Percentiles rank a stretch among this genome's conserved stretches.
Evolutionary conservation across 441 rosid genomes (phyloP).

Genomic region (Croton laevigatus): DNA sequence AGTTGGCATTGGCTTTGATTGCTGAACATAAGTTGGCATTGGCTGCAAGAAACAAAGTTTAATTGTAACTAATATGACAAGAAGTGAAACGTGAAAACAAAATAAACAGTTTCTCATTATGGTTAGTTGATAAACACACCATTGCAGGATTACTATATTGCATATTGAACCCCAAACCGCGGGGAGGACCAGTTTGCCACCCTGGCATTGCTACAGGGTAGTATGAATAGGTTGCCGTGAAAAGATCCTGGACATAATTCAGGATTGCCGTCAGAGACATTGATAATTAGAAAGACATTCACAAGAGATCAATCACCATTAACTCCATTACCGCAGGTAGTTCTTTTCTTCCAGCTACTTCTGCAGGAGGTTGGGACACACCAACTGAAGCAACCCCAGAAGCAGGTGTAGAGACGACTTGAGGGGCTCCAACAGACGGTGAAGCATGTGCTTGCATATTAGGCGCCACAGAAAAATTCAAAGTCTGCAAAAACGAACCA

Average conservation of each 20-base stretch:
- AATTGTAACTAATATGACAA: slow-evolving; percentile 13
- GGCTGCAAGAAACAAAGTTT: slow-evolving; percentile 40
- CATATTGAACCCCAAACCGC: slow-evolving; percentile 55
- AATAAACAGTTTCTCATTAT: slow-evolving; percentile 3
- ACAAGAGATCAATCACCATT: background rate
- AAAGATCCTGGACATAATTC: slow-evolving; percentile 65
- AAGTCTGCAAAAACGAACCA: slow-evolving; percentile 42
- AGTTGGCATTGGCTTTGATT: slow-evolving; percentile 56
- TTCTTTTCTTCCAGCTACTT: slow-evolving; percentile 63
- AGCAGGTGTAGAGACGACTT: slow-evolving; percentile 25
- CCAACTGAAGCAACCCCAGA: slow-evolving; percentile 33
- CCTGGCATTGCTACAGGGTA: slow-evolving; percentile 51
- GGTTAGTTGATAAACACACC: slow-evolving; percentile 39
- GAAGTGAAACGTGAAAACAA: slow-evolving; percentile 15
- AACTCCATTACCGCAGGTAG: slow-evolving; percentile 63
- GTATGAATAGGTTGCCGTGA: slow-evolving; percentile 53
- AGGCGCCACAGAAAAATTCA: slow-evolving; percentile 45
- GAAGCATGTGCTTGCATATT: slow-evolving; percentile 43
- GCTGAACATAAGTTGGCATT: slow-evolving; percentile 50
- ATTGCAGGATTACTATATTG: slow-evolving; percentile 49
- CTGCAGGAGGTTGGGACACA: slow-evolving; percentile 36
- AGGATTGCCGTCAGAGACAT: slow-evolving; percentile 1
- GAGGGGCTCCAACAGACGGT: slow-evolving; percentile 45
- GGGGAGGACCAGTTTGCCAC: slow-evolving; percentile 73
- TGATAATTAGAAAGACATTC: background rate